Evolutionary conservation across 2,329 filamentous ascomycete genomes (phyloP).

Genomic region (Fonsecaea nubica): DNA sequence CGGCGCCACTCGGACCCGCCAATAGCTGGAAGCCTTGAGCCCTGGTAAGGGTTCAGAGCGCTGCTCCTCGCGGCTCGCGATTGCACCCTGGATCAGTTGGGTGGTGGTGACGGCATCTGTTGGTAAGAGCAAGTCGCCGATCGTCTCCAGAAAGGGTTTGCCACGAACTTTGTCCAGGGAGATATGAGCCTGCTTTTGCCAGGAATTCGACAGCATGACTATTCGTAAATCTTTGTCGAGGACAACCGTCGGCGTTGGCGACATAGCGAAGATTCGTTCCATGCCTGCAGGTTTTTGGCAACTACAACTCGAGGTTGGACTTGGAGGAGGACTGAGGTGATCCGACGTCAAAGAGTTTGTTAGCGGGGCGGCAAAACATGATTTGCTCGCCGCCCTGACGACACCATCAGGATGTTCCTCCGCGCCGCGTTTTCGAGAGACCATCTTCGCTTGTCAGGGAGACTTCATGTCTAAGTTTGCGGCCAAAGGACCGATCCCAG

Average conservation of each 20-base stretch:
- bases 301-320: conserved; percentile 19
- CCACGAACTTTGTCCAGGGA: conserved; percentile 47
- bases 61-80: conserved; percentile 46
- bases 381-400: conserved; percentile 16
- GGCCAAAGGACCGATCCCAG: conserved; percentile 1
- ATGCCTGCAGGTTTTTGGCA: conserved; percentile 30
- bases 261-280: conserved; percentile 41
- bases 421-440: conserved; percentile 31
- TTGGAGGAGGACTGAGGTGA: conserved; percentile 30
- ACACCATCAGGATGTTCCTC: conserved; percentile 28
- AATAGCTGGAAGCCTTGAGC: conserved; percentile 38
- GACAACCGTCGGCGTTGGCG: conserved; percentile 49
- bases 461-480: conserved; percentile 8
- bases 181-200: conserved; percentile 46
- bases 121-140: conserved; percentile 45
- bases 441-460: conserved; percentile 29
- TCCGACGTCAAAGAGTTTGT: conserved; percentile 24
- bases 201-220: conserved; percentile 54
- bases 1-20: conserved; percentile 52
- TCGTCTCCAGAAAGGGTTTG: conserved; percentile 49
- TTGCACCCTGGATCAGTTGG: conserved; percentile 48
- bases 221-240: conserved; percentile 48
- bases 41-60: conserved; percentile 44
- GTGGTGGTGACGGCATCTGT: conserved; percentile 47
- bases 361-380: conserved; percentile 26